A percentile compares a stretch with the other conserved stretches of the same genome.
phyloP scores from a whole-genome alignment of 108 stramenopile species.

The Nannochloropsis salina region DNA sequence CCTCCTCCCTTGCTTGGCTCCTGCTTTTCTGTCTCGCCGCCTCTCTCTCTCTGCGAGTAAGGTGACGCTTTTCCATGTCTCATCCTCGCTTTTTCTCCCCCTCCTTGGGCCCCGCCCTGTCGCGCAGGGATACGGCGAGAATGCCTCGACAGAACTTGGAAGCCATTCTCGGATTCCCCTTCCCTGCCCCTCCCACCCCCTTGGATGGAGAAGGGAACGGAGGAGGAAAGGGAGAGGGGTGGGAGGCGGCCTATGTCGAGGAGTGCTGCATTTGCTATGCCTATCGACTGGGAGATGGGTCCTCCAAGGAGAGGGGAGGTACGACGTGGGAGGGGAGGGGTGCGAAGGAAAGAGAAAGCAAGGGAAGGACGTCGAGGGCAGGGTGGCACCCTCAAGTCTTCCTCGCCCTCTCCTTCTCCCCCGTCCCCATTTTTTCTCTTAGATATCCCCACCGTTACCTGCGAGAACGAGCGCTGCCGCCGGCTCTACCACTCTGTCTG shows the following conservation, averaged over 20 bases:
- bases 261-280: not conserved
- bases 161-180: not conserved
- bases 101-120: no score
- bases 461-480: slow-evolving; percentile 10
- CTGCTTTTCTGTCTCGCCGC: not conserved
- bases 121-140: not conserved
- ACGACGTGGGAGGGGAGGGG: not conserved
- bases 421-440: not conserved
- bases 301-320: not conserved
- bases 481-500: not conserved
- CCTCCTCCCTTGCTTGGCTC: not conserved
- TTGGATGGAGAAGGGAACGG: not conserved
- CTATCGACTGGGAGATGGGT: not conserved
- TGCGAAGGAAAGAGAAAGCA: not conserved
- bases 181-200: not conserved
- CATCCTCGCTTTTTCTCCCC: no score
- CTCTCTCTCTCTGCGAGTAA: not conserved
- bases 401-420: not conserved
- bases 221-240: not conserved
- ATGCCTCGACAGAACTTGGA: not conserved
- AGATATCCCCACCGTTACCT: not conserved
- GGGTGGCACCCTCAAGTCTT: not conserved
- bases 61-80: no score
- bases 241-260: not conserved
- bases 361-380: not conserved